phyloP scores from a whole-genome alignment of 2,329 filamentous ascomycete species.

The Colletotrichum plurivorum region DNA sequence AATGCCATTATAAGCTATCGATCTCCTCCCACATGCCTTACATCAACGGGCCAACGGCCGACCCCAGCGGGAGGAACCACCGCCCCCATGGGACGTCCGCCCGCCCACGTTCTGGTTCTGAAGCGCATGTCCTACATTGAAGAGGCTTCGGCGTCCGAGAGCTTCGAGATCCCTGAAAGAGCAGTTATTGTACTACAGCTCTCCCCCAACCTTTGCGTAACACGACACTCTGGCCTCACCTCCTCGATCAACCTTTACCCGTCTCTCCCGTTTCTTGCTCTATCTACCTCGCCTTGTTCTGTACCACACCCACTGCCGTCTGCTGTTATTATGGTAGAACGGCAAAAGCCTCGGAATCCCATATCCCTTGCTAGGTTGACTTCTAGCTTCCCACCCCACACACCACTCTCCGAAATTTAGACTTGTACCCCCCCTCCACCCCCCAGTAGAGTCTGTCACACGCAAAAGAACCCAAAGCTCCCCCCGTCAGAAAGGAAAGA shows the following conservation, averaged over 20 bases:
- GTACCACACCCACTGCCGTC: background rate
- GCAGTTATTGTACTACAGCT: background rate
- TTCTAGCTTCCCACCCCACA: conserved; percentile 9
- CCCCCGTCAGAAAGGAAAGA: too few species aligned
- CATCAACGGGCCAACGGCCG: background rate
- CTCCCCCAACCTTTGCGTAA: conserved; percentile 15
- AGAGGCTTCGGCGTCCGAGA: conserved; percentile 17
- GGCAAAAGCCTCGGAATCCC: conserved; percentile 3
- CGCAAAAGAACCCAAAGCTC: too few species aligned
- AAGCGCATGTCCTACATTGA: conserved; percentile 24
- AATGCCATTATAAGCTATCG: conserved; percentile 30
- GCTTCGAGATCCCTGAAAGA: conserved; percentile 12
- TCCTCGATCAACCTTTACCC: background rate
- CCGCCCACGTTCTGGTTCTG: background rate
- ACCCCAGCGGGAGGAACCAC: conserved; percentile 11
- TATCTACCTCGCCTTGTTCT: background rate
- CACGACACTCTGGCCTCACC: conserved; percentile 18
- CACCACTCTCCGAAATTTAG: conserved; percentile 11
- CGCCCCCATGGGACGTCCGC: background rate
- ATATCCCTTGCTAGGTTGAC: background rate
- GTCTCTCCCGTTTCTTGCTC: background rate
- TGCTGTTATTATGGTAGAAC: background rate
- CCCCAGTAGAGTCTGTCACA: background rate
- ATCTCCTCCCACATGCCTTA: background rate
- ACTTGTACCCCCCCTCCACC: conserved; percentile 25